Percentiles rank a stretch among this genome's conserved stretches.
These are phyloP conservation scores for Termitomyces sp. DNA, from an alignment of 768 basidiomycete genomes.

Conservation along the genomic window DNA sequence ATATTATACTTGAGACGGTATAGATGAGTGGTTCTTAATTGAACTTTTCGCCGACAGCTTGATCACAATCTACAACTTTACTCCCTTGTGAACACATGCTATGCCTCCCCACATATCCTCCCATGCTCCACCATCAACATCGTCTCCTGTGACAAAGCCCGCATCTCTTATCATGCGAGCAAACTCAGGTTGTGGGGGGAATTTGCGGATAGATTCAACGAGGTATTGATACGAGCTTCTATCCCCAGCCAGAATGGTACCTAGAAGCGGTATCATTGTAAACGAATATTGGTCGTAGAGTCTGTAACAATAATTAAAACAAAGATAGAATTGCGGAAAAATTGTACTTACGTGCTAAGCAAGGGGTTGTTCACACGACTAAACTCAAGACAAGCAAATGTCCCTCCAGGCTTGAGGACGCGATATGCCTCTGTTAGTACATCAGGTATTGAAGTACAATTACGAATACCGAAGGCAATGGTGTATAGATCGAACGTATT, in stretches of 20 bases:
- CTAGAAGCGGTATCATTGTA: constrained; percentile 88
- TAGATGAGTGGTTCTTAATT: not conserved
- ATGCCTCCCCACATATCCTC: constrained; percentile 83
- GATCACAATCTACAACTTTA: constrained; percentile 51
- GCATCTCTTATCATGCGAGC: constrained; percentile 84
- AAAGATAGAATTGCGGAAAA: not conserved
- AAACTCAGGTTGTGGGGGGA: constrained; percentile 86
- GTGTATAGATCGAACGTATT: constrained; percentile 95
- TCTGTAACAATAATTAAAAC: constrained; percentile 33
- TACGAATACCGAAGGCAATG: constrained; percentile 97
- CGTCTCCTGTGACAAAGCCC: constrained; percentile 69
- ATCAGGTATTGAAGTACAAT: constrained; percentile 88
- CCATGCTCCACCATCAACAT: constrained; percentile 82
- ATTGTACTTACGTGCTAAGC: constrained; percentile 65
- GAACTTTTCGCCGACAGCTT: no score
- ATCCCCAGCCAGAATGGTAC: constrained; percentile 95
- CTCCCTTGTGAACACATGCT: constrained; percentile 78
- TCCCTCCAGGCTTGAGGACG: constrained; percentile 94
- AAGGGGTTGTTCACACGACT: constrained; percentile 88
- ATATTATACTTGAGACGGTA: not conserved
- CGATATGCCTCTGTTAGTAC: constrained; percentile 88
- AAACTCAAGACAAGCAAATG: constrained; percentile 94
- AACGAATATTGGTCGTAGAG: constrained; percentile 95
- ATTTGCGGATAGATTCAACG: constrained; percentile 93
- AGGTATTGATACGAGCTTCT: constrained; percentile 95